Evolutionary conservation across 2,329 filamentous ascomycete species (phyloP).

Genomic region (Ophiostoma australiae): DNA sequence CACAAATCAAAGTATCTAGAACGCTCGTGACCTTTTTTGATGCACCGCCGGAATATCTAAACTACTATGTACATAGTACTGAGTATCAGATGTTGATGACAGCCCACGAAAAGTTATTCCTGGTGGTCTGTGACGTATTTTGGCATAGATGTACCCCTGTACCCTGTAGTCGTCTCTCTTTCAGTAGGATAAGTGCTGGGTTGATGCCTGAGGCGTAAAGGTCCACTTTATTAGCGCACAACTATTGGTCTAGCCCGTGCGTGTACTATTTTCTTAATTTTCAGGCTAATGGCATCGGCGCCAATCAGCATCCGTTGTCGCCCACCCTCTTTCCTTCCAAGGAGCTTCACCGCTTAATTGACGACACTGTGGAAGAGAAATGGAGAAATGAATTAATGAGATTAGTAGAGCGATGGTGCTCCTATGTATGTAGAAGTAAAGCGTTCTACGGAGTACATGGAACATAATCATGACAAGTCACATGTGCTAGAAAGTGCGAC

Average conservation of each 20-base stretch:
- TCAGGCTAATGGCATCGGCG: slow-evolving; percentile 19
- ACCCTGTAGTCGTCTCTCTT: neutral
- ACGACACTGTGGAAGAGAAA: neutral
- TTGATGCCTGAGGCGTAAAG: slow-evolving; percentile 10
- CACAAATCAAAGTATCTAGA: neutral
- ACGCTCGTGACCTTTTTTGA: neutral
- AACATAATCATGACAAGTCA: neutral
- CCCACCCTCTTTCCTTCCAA: slow-evolving; percentile 20
- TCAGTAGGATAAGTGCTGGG: neutral
- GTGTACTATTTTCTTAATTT: neutral
- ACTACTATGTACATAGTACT: no score
- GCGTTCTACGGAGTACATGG: neutral
- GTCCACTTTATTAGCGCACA: neutral
- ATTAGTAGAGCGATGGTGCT: neutral
- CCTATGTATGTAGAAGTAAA: neutral
- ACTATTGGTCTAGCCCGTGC: neutral
- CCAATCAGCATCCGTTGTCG: slow-evolving; percentile 21
- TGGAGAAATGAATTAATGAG: neutral
- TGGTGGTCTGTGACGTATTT: slow-evolving; percentile 16
- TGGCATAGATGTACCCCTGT: slow-evolving; percentile 6
- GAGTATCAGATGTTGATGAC: neutral
- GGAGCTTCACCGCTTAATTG: slow-evolving; percentile 24
- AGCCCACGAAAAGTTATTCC: neutral
- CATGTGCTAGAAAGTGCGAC: neutral
- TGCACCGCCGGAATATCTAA: neutral